Conservation (phyloP, 495 filamentous ascomycete species). For the Aspergillus cavernicola region DNA sequence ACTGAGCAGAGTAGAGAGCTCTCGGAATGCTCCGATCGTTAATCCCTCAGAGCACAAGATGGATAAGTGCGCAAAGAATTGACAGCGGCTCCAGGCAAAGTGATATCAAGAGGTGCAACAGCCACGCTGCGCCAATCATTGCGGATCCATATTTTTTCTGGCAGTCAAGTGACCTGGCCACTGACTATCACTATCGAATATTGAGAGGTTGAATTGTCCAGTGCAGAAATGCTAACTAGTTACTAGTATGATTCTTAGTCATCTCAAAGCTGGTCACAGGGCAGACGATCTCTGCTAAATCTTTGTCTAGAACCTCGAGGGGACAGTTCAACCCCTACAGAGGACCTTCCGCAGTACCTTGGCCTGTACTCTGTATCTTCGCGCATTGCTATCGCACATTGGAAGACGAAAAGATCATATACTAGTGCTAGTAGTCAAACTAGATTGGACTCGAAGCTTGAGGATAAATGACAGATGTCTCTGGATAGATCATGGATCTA, state of each 20-base stretch:
- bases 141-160: constrained; percentile 19
- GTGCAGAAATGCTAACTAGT: neutral
- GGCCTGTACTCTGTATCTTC: too few relatives aligned
- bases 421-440: too few relatives aligned
- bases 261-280: constrained; percentile 24
- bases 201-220: neutral
- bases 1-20: too few relatives aligned
- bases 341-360: too few relatives aligned
- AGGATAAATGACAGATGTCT: too few relatives aligned
- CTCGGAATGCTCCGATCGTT: neutral
- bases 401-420: too few relatives aligned
- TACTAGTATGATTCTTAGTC: constrained; percentile 13
- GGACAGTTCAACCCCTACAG: too few relatives aligned
- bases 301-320: constrained; percentile 25
- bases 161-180: constrained; percentile 24
- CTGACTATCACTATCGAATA: constrained; percentile 5
- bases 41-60: constrained; percentile 7
- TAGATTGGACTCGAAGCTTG: too few relatives aligned
- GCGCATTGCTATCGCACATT: too few relatives aligned
- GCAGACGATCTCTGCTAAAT: constrained; percentile 21
- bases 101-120: constrained; percentile 15
- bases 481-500: too few relatives aligned
- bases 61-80: constrained; percentile 1
- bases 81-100: constrained; percentile 11
- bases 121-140: constrained; percentile 17